Evolutionary conservation across 1,284 basidiomycete species (phyloP).

Genomic region (Anthracocystis setariae): DNA sequence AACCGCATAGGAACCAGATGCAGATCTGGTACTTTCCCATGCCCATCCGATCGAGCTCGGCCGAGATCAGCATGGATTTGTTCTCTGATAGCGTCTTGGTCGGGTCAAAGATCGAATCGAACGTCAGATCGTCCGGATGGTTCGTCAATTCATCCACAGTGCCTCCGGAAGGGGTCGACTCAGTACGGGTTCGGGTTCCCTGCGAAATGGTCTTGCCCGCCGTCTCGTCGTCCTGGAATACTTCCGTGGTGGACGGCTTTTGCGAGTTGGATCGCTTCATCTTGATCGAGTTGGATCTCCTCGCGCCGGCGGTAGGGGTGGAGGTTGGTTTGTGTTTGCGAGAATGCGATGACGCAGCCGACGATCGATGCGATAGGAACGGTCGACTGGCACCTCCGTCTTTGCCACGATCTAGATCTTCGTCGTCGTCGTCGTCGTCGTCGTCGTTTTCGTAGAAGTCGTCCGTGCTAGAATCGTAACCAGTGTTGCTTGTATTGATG

Average conservation of each 20-base stretch:
- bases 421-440: constrained; percentile 13
- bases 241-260: not conserved
- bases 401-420: constrained; percentile 3
- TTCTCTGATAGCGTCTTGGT: constrained; percentile 55
- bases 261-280: constrained; percentile 36
- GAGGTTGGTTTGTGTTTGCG: constrained; percentile 11
- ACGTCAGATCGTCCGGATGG: constrained; percentile 17
- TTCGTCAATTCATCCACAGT: constrained; percentile 4
- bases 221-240: constrained; percentile 22
- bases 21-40: constrained; percentile 59
- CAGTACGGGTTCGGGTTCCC: no score
- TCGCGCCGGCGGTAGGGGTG: constrained; percentile 13
- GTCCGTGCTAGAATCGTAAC: constrained; percentile 17
- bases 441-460: constrained; percentile 36
- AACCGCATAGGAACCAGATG: constrained; percentile 60
- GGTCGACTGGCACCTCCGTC: constrained; percentile 20
- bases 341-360: constrained; percentile 16
- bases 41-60: constrained; percentile 58
- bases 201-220: constrained; percentile 9
- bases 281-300: constrained; percentile 37
- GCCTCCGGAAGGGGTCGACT: no score
- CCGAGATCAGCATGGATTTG: constrained; percentile 54
- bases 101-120: constrained; percentile 51
- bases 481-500: no score
- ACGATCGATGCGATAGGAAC: constrained; percentile 13